Percentiles rank a stretch among this genome's conserved stretches.
phyloP scores from a whole-genome alignment of 495 filamentous ascomycete species.

The Penicillium canescens region DNA sequence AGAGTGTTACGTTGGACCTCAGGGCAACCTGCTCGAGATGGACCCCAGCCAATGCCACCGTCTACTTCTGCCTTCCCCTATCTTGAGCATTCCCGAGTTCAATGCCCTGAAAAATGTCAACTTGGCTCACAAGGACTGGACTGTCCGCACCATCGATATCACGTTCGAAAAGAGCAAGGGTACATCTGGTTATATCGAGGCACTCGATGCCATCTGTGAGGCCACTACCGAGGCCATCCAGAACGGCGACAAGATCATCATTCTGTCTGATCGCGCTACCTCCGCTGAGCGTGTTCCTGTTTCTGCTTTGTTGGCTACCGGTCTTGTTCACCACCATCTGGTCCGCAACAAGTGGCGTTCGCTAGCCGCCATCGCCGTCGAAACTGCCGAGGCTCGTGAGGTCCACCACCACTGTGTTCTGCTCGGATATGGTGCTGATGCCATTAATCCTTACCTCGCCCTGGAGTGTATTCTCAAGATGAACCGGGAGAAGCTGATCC shows the following conservation, averaged over 20 bases:
- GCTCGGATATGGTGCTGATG: constrained; percentile 94
- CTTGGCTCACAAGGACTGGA: constrained; percentile 76
- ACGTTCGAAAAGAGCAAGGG: constrained; percentile 92
- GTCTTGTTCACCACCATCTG: constrained; percentile 96
- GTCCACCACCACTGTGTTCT: constrained; percentile 99
- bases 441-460: constrained; percentile 94
- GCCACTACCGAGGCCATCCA: constrained; percentile 84
- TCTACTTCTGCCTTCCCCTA: constrained; percentile 83
- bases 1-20: constrained; percentile 95
- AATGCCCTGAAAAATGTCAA: constrained; percentile 83
- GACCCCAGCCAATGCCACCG: constrained; percentile 85
- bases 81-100: constrained; percentile 90
- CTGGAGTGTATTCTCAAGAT: constrained; percentile 99
- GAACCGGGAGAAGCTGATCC: constrained; percentile 91
- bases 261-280: constrained; percentile 89
- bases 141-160: constrained; percentile 90
- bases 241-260: constrained; percentile 80
- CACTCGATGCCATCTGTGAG: constrained; percentile 86
- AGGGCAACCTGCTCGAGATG: constrained; percentile 97
- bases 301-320: constrained; percentile 86
- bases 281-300: constrained; percentile 82
- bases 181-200: constrained; percentile 80
- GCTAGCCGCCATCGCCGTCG: constrained; percentile 82
- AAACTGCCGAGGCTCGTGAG: constrained; percentile 96
- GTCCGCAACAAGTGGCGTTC: constrained; percentile 97